Conservation (phyloP, 257 asterid genomes). For the Osmanthus fragrans region DNA sequence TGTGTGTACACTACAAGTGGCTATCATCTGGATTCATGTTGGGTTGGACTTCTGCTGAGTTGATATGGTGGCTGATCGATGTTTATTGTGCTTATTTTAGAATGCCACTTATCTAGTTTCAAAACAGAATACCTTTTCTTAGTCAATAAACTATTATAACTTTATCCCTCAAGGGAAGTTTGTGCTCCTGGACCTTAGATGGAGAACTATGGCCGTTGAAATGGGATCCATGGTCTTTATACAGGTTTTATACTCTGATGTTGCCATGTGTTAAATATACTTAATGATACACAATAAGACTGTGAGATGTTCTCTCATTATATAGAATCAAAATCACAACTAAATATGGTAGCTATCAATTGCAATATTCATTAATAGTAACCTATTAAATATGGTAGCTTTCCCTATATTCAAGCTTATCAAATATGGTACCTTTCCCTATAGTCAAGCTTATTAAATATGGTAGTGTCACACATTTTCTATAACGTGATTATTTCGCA, state of each 20-base stretch:
- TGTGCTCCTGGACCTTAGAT: neutral
- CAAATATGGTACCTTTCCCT: too few relatives aligned
- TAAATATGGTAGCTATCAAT: too few relatives aligned
- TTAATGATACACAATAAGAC: too few relatives aligned
- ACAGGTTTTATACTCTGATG: neutral
- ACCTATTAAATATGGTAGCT: too few relatives aligned
- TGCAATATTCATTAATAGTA: too few relatives aligned
- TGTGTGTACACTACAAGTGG: neutral
- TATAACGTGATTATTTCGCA: too few relatives aligned
- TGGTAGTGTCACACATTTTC: too few relatives aligned
- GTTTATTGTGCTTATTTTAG: neutral
- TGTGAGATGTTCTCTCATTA: too few relatives aligned
- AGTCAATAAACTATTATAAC: neutral
- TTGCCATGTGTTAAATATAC: neutral
- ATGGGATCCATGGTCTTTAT: neutral
- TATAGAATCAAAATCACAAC: too few relatives aligned
- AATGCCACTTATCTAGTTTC: neutral
- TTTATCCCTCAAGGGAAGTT: neutral
- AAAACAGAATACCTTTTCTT: neutral
- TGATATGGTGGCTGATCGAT: neutral
- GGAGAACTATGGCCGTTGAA: neutral
- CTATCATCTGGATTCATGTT: neutral
- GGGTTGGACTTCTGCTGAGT: neutral
- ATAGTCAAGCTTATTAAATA: too few relatives aligned
- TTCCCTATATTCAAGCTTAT: too few relatives aligned